Base-by-base conservation (phyloP, 192 early-diverging fungal genomes). In the Rhizophlyctis rosea region DNA sequence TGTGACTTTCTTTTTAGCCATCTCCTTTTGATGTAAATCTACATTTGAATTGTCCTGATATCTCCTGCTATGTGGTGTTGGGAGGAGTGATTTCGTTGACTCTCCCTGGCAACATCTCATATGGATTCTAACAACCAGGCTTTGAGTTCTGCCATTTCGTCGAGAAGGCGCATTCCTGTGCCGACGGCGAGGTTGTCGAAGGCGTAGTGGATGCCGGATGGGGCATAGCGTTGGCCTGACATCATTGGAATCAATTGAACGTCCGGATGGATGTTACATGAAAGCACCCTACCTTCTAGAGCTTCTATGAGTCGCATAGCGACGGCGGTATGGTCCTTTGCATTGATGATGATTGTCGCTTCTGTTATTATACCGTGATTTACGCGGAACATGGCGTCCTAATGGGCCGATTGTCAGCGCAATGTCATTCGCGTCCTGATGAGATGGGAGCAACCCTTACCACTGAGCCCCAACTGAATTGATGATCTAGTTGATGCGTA, bases 401-500 rank as follows among this genome's bases (percentile, higher is more conserved):
- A 18, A 44, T 31, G 2, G 27, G 27, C 9, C 7, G 32, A 11
- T 13, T 18, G 23, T 59, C 16, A 18, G 18, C 39, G 16, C 1
- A 49, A 21, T 23, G n/a, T 1, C n/a, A 2, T 1, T 0, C 23
- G 25, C 27, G 27, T 54, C 14, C 1, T 16, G 52, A 16, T 21
- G 27, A 14, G 35, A 36, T 1, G 30, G 13, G 13, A 35, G 32
- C 21, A 16, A 27, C 13, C 29, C 58, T 47, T 54, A 69, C 70
- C 54, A 68, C 36, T 36, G 32, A 25, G 24, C 55, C 71, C 72
- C 72, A 74, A n/a, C 30, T 3, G 50, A 71, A 74, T 14, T 1
- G 11, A 4, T 68, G 24, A 28, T 74, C 61, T 5, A 77, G 47
- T 39, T 53, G 47, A 50, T 77, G 69, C 7, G 67, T 83, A 65